Evolutionary conservation across 1,139 yeast genomes (phyloP), one percentile per base, ranked within the genome.

Genomic region (Debaryomycetaceae sp.): DNA sequence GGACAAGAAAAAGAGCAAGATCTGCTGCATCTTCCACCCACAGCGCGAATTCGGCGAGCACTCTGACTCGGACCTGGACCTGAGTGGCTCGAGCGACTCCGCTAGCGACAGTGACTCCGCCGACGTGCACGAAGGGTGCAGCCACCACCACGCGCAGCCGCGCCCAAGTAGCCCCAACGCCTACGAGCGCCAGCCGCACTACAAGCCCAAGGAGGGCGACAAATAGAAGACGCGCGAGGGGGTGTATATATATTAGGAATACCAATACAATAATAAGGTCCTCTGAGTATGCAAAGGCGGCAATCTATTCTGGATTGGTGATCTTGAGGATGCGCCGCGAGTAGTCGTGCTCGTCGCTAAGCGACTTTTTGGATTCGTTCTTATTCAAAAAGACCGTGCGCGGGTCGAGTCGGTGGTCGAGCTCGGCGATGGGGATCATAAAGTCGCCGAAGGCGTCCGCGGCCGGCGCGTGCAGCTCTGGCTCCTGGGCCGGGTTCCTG

Each of bases 1-100:
- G 83, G 74, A 81, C 48, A 83, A 75, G 61, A 89, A 89, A 61
- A 88, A 86, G 53, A 75, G 95, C 13, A 91, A 89, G 56, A 81
- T 89, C n/a, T 91, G 98, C 52, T 89, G 98, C 45, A 89, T 91
- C 15, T 91, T 82, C 60, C 95, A 86, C 49, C 95, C 95, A 2
- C 82, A 80, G 30, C 65, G 77, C 20, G 82, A 77, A 43, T 82
- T 79, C 46, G 91, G 76, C 22, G 84, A 77, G 37, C 76, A 69
- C 31, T 69, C 71, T 12, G 56, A 53, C 3, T 61, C 70, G 13
- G 55, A 53, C 8, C 51, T 55, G 7, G 44, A 46, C 2, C 45
- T 54, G 23, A 47, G 49, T 13, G 56, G 53, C 34, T 63, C 36
- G 6, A 25, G 28, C 13, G 23, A 26, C 17, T 28, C 28, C 7